Evolutionary conservation across 257 asterid genomes (phyloP).

Genomic region (Solanum paucissectum): DNA sequence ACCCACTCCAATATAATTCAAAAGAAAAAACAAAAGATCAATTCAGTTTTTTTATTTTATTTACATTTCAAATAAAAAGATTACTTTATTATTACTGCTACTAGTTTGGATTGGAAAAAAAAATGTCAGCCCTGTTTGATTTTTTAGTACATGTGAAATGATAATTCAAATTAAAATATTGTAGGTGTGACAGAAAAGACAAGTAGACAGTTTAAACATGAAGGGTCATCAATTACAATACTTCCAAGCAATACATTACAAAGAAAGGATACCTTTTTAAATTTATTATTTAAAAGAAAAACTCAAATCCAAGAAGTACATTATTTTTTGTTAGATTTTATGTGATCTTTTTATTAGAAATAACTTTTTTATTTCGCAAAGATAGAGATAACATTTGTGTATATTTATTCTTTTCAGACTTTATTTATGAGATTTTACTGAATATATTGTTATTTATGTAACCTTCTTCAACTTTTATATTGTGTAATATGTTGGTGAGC

Average conservation of each 20-base stretch:
- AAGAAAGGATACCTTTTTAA: not conserved
- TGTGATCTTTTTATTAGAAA: not conserved
- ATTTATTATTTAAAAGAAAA: not conserved
- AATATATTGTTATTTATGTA: not conserved
- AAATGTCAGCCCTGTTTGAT: not conserved
- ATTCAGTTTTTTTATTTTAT: not conserved
- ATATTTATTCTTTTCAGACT: fast-evolving
- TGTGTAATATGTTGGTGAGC: not conserved
- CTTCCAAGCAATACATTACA: constrained; percentile 2
- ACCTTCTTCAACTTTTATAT: not conserved
- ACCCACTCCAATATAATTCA: not conserved
- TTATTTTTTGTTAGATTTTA: not conserved
- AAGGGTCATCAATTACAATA: not conserved
- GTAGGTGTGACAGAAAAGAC: not conserved
- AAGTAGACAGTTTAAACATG: not conserved
- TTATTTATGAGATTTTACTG: not conserved
- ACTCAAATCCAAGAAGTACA: not conserved
- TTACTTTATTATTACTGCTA: not conserved
- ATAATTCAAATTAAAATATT: not conserved
- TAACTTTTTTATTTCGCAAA: not conserved
- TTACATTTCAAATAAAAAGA: not conserved
- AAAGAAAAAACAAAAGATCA: not conserved
- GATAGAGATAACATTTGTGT: not conserved
- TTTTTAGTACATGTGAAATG: not conserved
- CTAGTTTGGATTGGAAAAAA: not conserved